A percentile compares a stretch with the other conserved stretches of the same genome.
Conservation (phyloP, 805 yeast genomes). For the Metschnikowia drakensbergensis region DNA sequence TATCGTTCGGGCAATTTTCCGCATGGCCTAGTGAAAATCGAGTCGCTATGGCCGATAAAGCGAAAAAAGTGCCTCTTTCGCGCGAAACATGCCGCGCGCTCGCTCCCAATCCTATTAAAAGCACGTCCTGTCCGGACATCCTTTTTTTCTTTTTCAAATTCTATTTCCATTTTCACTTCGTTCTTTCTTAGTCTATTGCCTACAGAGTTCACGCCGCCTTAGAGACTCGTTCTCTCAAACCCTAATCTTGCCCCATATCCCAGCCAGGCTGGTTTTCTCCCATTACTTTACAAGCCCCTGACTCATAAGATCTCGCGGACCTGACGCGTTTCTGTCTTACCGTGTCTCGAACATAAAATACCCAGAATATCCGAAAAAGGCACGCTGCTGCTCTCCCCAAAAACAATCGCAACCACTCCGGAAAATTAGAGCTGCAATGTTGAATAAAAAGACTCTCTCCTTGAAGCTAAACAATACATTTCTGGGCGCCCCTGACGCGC, state of each 20-base stretch:
- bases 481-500: slow-evolving; percentile 25
- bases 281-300: background rate
- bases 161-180: background rate
- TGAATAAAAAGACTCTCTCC: slow-evolving; percentile 33
- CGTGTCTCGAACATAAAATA: background rate
- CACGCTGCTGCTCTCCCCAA: background rate
- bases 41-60: background rate
- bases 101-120: background rate
- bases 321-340: slow-evolving; percentile 1
- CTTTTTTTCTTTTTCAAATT: background rate
- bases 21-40: background rate
- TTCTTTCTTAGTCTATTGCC: background rate
- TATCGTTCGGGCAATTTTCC: background rate
- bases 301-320: background rate
- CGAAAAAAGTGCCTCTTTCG: background rate
- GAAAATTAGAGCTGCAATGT: slow-evolving; percentile 14
- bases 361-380: background rate
- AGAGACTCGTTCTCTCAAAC: background rate
- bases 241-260: no score
- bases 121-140: background rate
- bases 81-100: slow-evolving; percentile 4
- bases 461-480: slow-evolving; percentile 33
- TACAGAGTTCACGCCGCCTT: background rate
- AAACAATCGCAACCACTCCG: background rate
- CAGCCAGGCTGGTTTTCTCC: background rate